These are phyloP conservation scores for Chondrostereum purpureum DNA, from an alignment of 1,284 basidiomycete genomes.

Conservation along the genomic window DNA sequence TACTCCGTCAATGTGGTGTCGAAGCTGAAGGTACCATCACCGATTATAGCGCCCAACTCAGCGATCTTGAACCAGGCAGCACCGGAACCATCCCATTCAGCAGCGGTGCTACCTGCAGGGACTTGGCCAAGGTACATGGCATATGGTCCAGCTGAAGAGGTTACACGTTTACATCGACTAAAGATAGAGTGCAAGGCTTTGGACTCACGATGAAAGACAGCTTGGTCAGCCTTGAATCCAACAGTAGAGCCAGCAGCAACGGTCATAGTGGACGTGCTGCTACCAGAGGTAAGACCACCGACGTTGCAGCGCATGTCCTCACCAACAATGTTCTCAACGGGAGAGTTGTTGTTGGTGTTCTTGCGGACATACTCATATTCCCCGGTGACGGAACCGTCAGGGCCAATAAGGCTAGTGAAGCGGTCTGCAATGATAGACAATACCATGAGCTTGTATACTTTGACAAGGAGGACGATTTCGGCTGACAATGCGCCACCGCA, in stretches of 20 bases:
- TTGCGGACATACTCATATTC: slow-evolving; percentile 3
- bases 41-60: not conserved
- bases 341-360: slow-evolving; percentile 1
- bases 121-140: not conserved
- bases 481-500: not conserved
- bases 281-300: not conserved
- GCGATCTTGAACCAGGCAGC: not conserved
- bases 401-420: not conserved
- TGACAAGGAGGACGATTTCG: not conserved
- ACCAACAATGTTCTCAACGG: not conserved
- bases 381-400: slow-evolving; percentile 1
- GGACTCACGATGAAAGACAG: not conserved
- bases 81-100: slow-evolving; percentile 1
- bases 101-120: not conserved
- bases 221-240: not conserved
- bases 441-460: not conserved
- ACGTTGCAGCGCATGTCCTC: slow-evolving; percentile 1
- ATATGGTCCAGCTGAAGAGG: not conserved
- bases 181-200: not conserved
- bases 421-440: not conserved
- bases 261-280: not conserved
- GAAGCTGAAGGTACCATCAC: not conserved
- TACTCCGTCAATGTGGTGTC: not conserved
- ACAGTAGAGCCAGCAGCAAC: not conserved
- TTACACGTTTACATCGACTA: not conserved